phyloP scores from a whole-genome alignment of 2,329 filamentous ascomycete species.

The Aspergillus alliaceus region DNA sequence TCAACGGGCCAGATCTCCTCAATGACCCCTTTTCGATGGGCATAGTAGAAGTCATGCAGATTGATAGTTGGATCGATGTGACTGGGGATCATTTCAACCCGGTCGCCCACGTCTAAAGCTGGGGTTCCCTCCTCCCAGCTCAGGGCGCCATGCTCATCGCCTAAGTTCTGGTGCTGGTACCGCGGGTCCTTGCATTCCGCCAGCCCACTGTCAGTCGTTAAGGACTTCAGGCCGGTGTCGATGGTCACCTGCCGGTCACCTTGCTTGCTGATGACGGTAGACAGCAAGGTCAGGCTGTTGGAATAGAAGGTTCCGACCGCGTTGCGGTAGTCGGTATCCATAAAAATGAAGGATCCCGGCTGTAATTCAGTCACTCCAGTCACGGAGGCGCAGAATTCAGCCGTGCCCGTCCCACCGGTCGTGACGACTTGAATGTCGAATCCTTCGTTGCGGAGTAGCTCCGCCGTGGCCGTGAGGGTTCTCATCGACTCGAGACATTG shows the following conservation, averaged over 20 bases:
- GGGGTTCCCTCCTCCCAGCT: conserved; percentile 46
- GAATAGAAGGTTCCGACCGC: conserved; percentile 52
- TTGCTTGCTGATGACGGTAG: conserved; percentile 52
- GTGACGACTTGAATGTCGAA: conserved; percentile 52
- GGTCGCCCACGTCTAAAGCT: conserved; percentile 45
- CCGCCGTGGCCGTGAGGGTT: conserved; percentile 46
- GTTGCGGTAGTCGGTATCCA: conserved; percentile 58
- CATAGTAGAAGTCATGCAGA: conserved; percentile 54
- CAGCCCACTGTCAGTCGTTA: conserved; percentile 54
- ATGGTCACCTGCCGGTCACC: conserved; percentile 48
- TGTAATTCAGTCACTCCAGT: conserved; percentile 56
- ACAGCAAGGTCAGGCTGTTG: conserved; percentile 51
- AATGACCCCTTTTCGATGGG: conserved; percentile 48
- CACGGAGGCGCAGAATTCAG: conserved; percentile 53
- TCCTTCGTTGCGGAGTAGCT: conserved; percentile 42
- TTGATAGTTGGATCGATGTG: conserved; percentile 58
- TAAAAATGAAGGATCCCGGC: conserved; percentile 57
- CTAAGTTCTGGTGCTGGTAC: conserved; percentile 47
- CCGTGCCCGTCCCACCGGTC: conserved; percentile 54
- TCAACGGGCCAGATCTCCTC: conserved; percentile 56
- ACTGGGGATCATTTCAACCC: conserved; percentile 55
- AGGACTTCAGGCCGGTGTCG: conserved; percentile 51
- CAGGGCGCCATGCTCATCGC: conserved; percentile 53
- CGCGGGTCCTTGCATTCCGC: conserved; percentile 49
- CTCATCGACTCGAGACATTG: conserved; percentile 50